Percentiles rank a stretch among this genome's conserved stretches.
Conservation (phyloP, 257 asterid species). For the Lycium barbarum region DNA sequence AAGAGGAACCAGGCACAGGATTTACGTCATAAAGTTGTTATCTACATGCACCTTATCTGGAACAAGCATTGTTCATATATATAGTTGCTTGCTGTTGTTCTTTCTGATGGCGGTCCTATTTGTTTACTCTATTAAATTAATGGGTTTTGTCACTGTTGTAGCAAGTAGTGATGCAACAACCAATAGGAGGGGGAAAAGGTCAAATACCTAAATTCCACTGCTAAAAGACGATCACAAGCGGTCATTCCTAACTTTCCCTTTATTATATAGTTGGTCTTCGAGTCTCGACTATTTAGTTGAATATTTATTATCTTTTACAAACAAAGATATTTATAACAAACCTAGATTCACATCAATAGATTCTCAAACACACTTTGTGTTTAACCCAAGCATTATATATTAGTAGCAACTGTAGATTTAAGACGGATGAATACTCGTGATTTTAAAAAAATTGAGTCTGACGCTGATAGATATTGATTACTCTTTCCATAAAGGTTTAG, state of each 20-base stretch:
- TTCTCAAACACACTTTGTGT: neutral
- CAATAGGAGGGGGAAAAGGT: neutral
- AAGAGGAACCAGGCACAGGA: neutral
- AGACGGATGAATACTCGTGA: no score
- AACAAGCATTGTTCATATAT: neutral
- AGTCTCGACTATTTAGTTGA: neutral
- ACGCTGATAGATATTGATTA: neutral
- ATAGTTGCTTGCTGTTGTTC: neutral
- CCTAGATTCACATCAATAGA: neutral
- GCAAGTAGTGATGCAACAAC: neutral
- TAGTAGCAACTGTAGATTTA: no score
- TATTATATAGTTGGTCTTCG: no score
- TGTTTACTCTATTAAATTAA: neutral
- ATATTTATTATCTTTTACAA: neutral
- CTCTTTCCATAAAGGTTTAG: neutral
- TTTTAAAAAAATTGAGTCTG: no score
- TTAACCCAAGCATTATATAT: neutral
- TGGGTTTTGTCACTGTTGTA: neutral
- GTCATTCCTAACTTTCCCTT: neutral
- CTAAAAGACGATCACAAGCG: neutral
- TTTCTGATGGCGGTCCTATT: neutral
- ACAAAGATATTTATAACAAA: neutral
- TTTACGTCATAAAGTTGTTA: constrained; percentile 22
- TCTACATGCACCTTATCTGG: constrained; percentile 28
- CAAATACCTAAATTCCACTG: neutral